Evolutionary conservation across 2,329 filamentous ascomycete species (phyloP).

Genomic region (Ramichloridium luteum): DNA sequence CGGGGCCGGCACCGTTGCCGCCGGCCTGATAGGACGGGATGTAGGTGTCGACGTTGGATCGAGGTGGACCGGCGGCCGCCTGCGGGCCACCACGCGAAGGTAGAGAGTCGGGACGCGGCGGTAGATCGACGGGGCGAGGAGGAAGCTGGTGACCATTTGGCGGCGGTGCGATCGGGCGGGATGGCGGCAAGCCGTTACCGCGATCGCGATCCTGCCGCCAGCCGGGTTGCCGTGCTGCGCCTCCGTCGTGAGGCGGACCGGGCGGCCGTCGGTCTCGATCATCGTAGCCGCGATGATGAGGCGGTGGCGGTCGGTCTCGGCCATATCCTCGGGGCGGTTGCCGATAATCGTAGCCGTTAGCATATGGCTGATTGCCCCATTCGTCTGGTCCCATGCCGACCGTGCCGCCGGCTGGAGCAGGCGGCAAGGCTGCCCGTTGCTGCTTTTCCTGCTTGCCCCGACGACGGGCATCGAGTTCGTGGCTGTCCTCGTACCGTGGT

Average conservation of each 20-base stretch:
- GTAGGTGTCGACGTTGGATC: constrained; percentile 30
- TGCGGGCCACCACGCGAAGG: constrained; percentile 21
- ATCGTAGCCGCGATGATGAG: constrained; percentile 18
- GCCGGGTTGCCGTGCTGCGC: constrained; percentile 12
- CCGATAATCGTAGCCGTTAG: constrained; percentile 18
- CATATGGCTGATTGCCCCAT: constrained; percentile 37
- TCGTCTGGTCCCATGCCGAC: constrained; percentile 61
- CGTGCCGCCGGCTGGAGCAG: constrained; percentile 81
- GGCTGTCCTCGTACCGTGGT: constrained; percentile 85
- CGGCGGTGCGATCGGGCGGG: constrained; percentile 8
- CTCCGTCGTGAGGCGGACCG: constrained; percentile 10
- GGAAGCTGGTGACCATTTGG: constrained; percentile 22
- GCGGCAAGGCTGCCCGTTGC: constrained; percentile 55
- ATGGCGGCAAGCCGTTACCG: constrained; percentile 3
- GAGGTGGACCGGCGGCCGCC: constrained; percentile 13
- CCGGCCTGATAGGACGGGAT: constrained; percentile 30
- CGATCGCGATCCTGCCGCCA: constrained; percentile 16
- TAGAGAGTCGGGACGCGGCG: constrained; percentile 12
- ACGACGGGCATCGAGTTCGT: constrained; percentile 77
- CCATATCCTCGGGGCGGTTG: constrained; percentile 15
- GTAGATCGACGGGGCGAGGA: constrained; percentile 11
- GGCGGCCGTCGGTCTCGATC: constrained; percentile 12
- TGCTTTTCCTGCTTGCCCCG: constrained; percentile 73
- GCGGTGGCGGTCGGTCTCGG: constrained; percentile 25
- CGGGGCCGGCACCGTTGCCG: constrained; percentile 7